Evolutionary conservation across 257 asterid species (phyloP), one percentile per base, ranked within the genome.

Genomic region (Sherardia arvensis): DNA sequence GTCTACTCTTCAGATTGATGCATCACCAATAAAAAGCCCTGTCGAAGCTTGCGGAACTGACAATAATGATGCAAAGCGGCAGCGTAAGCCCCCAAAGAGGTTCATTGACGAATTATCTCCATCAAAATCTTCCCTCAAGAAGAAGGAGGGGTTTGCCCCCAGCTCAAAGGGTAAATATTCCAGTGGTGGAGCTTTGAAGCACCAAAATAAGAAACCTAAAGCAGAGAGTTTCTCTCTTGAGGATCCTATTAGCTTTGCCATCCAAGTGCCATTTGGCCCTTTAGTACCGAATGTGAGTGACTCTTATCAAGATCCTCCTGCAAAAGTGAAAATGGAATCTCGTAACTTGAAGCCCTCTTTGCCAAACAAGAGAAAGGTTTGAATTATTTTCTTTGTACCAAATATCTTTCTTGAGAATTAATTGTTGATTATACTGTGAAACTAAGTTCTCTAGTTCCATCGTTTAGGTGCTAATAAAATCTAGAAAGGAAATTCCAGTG

Each of bases 261-360:
- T 92, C 75, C 97, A 92, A 81, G 99, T 92, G 70, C 99, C 99
- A 10, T 92, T 92, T 66, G 99, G 80, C 62, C 83, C 96, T 61
- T 67, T 87, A 38, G 80, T 74, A 62, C 80, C 70, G 23, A 73
- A 81, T 59, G 96, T 85, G 76, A 63, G 78, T 62, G 75, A 77
- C 4, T 72, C 74, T 43, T 58, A 65, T 62, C 76, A 53, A 20
- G 62, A 29, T 9, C 55, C 66, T 32, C 40, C 43, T 51, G 64
- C 47, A 5, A 65, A 73, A 77, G 74, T 61, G 61, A 54, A 27
- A 40, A 14, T 10, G 53, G 38, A 29, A 11, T 38, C 43, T 7
- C 53, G 17, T 23, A 14, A 30, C 4, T 30, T 23, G 43, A 25
- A 49, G 66, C 27, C 47, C 21, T 48, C 40, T 32, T 22, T 23